A percentile compares a stretch with the other conserved stretches of the same genome.
phyloP scores from a whole-genome alignment of 352 stramenopile genomes.

The Phytophthora citricola region DNA sequence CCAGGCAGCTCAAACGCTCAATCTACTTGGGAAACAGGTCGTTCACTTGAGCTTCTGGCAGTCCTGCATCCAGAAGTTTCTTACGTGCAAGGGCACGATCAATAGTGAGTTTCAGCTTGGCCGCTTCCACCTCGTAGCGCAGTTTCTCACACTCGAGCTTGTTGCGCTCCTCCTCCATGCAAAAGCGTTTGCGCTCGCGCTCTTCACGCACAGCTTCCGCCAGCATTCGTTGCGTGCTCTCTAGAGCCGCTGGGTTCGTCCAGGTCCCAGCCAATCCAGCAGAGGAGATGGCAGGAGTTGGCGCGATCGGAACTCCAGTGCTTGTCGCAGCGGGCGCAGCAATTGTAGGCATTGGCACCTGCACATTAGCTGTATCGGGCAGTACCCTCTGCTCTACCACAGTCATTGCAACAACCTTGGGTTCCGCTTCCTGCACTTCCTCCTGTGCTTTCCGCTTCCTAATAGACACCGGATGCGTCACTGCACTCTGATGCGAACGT shows the following conservation, averaged over 20 bases:
- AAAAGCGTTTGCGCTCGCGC: constrained; percentile 67
- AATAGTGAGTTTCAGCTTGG: constrained; percentile 57
- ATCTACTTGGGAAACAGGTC: constrained; percentile 31
- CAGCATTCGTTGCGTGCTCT: constrained; percentile 60
- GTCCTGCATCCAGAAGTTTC: constrained; percentile 55
- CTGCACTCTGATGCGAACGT: constrained; percentile 33
- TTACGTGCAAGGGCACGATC: constrained; percentile 60
- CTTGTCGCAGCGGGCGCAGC: not conserved
- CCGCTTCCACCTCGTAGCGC: constrained; percentile 59
- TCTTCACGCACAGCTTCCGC: constrained; percentile 68
- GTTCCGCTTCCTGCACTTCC: constrained; percentile 6
- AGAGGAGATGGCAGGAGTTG: constrained; percentile 15
- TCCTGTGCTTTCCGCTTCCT: constrained; percentile 27
- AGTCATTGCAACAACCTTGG: not conserved
- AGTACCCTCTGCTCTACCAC: constrained; percentile 11
- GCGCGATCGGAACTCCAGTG: constrained; percentile 11
- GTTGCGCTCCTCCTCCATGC: constrained; percentile 65
- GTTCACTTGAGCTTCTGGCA: constrained; percentile 53
- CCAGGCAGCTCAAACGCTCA: too few relatives aligned
- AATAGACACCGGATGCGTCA: not conserved
- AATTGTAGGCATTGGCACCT: not conserved
- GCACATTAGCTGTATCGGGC: not conserved
- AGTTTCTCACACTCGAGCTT: constrained; percentile 75
- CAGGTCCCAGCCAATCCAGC: constrained; percentile 22
- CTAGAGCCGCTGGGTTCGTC: constrained; percentile 42